These are phyloP conservation scores for Pisolithus microcarpus DNA, from an alignment of 768 basidiomycete species.

Conservation along the genomic window DNA sequence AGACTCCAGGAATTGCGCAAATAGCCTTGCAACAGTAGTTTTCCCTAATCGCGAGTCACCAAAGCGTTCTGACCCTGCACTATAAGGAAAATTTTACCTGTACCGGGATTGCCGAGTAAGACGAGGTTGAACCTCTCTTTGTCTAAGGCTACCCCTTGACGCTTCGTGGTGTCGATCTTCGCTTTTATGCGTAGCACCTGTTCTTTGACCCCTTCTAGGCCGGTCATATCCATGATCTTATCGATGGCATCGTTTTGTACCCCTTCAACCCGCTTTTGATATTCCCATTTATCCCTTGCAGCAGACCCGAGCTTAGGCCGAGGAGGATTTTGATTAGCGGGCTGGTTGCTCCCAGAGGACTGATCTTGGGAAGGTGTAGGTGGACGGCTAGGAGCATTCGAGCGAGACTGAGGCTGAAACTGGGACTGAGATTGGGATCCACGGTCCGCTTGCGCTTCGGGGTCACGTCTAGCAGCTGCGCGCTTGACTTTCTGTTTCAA, in stretches of 20 bases:
- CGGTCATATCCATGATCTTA: slow-evolving; percentile 61
- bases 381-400: slow-evolving; percentile 1
- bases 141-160: slow-evolving; percentile 47
- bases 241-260: slow-evolving; percentile 50
- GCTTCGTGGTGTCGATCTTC: slow-evolving; percentile 46
- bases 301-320: slow-evolving; percentile 23
- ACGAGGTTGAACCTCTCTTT: slow-evolving; percentile 56
- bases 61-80: not conserved
- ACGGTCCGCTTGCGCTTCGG: not conserved
- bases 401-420: not conserved
- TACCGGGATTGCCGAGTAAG: slow-evolving; percentile 67
- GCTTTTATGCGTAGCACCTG: slow-evolving; percentile 53
- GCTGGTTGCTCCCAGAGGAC: slow-evolving; percentile 1
- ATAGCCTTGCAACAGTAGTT: slow-evolving; percentile 60
- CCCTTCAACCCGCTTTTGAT: slow-evolving; percentile 51
- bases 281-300: slow-evolving; percentile 46
- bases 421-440: not conserved
- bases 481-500: slow-evolving; percentile 16
- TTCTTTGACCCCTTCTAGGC: slow-evolving; percentile 58
- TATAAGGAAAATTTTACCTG: slow-evolving; percentile 37
- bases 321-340: slow-evolving; percentile 3
- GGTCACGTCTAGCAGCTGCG: not conserved
- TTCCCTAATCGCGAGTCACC: slow-evolving; percentile 38
- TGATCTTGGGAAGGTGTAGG: not conserved
- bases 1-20: slow-evolving; percentile 55